Base-by-base conservation (phyloP, 306 rosid species). In the Sicyos edulis region DNA sequence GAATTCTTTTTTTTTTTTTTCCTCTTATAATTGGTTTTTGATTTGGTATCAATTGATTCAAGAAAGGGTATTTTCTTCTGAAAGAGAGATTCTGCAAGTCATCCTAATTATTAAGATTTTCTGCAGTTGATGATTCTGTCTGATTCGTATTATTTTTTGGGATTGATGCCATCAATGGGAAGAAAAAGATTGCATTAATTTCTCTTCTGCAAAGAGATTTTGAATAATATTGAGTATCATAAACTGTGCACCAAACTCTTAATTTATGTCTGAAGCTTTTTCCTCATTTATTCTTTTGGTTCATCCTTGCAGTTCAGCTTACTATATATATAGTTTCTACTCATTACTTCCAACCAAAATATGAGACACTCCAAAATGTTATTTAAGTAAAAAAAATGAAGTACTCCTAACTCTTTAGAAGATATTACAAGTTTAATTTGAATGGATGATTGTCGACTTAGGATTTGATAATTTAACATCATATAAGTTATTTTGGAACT, bases 121-220 rank as follows among this genome's bases (percentile, higher is more conserved):
- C 11, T 20, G 50, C 19, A 29, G 29, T 53, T 5, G 71, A 37
- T 4, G 44, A 26, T 26, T 66, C 45, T 66, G 40, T 66, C 71
- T 66, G 34, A 45, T 40, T 64, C 55, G 19, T 64, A 64, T 65
- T 20, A 17, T 20, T 56, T 71, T 71, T 52, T 40, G 64, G 75
- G 64, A 71, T 71, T 71, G 75, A 54, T 56, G 75, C 75, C 74
- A 26, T 19, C 12, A 11, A 19, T 12, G 3, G 45, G 8, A 1
- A 49, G 32, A 49, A 26, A 14, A 12, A 70, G 17, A 71, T 61
- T 29, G 52, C 75, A 53, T 52, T 71, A 22, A 56, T 13, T 49
- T 51, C 55, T 40, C 45, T 40, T 52, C 60, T 29, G 63, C 15
- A 19, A 42, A 71, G 32, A 71, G 34, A 29, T 29, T 50, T 54